Conservation (phyloP, 1,284 basidiomycete genomes). For the Fomitopsis betulina region DNA sequence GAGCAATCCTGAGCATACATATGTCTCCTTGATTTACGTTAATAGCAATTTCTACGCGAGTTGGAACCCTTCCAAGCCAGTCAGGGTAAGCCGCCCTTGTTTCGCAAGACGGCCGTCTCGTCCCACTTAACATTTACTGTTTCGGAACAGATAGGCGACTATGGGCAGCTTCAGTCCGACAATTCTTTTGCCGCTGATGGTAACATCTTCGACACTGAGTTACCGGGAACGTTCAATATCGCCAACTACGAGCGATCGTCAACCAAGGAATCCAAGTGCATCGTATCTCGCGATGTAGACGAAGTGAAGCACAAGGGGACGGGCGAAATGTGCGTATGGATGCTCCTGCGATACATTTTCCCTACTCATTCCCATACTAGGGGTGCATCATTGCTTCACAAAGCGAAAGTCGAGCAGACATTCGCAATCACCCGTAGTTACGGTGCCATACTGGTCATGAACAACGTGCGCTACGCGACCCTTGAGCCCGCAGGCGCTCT, state of each 20-base stretch:
- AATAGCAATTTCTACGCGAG: conserved; percentile 7
- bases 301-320: neutral
- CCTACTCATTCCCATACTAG: neutral
- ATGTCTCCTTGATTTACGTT: conserved; percentile 3
- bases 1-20: conserved; percentile 1
- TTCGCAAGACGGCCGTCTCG: neutral
- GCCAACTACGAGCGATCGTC: neutral
- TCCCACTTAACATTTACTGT: neutral
- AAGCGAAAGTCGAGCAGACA: neutral
- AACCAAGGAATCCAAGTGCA: neutral
- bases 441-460: conserved; percentile 7
- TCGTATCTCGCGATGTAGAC: neutral
- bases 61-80: conserved; percentile 5
- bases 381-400: neutral
- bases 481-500: neutral
- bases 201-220: conserved; percentile 7
- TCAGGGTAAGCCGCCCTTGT: neutral
- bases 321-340: neutral
- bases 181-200: conserved; percentile 4
- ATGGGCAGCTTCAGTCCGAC: conserved; percentile 6
- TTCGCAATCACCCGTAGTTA: neutral
- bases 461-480: neutral
- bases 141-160: conserved; percentile 3
- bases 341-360: neutral
- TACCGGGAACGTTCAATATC: neutral